Base-by-base conservation (phyloP, 2,329 filamentous ascomycete species). In the Phoma sp. region DNA sequence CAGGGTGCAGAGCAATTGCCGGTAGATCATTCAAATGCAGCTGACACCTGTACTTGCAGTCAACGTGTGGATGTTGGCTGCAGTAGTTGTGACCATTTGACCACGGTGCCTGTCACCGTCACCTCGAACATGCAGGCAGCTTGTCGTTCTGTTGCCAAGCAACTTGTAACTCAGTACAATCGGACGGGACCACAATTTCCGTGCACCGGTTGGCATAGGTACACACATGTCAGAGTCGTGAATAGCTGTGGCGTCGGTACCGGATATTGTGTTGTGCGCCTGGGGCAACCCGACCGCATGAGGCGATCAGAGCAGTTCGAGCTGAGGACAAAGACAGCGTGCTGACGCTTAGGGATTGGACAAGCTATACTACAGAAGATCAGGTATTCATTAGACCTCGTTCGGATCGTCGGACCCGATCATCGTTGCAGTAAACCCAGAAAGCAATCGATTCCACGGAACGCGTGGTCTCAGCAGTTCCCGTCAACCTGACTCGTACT, bases 1-100 rank as follows among this genome's bases (percentile, higher is more conserved):
- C 38, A 37, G 47, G 31, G 9, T 50, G 32, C 22, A 27, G 32
- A 50, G 17, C n/a, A 17, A n/a, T 17, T 35, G 15, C 29, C 29
- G 38, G 32, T 19, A 50, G 15, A 29, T 36, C 24, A 22, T 19
- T 4, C 4, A 24, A 24, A 24, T 6, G 6, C 22, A 24, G 22
- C 22, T 27, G 21, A 8, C 36, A 17, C 5, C 21, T 13, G 46
- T 49, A 49, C 46, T 37, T 49, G 46, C 46, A 49, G 46, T 49
- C 15, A 27, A 19, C 12, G 15, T 32, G 35, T 22, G 24, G 36
- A 10, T 33, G 36, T 7, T 40, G 45, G 33, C 45, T 33, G 17
- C 45, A 32, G 36, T 35, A 25, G 17, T 13, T 40, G 5, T 32
- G 27, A 32, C 17, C 17, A 19, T 6, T 13, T 13, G 45, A 5